Evolutionary conservation across 495 filamentous ascomycete species (phyloP).

Genomic region (Penicillium macrosclerotiorum): DNA sequence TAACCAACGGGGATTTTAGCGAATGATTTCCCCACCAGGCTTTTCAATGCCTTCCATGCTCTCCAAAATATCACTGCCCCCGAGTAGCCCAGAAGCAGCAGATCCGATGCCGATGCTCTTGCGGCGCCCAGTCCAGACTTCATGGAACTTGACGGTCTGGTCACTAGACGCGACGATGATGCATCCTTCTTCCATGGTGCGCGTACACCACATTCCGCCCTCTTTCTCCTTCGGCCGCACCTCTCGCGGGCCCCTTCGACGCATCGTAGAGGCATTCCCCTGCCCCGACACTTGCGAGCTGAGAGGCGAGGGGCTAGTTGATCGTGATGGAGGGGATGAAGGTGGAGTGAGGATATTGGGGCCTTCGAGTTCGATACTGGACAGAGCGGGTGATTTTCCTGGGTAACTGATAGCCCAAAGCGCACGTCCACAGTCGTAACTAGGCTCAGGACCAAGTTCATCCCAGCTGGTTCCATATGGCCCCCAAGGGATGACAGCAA

Average conservation of each 20-base stretch:
- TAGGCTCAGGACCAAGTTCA: slow-evolving; percentile 34
- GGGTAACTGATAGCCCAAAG: slow-evolving; percentile 51
- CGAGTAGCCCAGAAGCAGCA: slow-evolving; percentile 67
- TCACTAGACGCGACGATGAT: slow-evolving; percentile 94
- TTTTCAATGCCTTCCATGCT: slow-evolving; percentile 80
- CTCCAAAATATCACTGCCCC: slow-evolving; percentile 87
- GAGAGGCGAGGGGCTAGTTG: too few relatives aligned
- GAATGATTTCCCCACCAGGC: slow-evolving; percentile 55
- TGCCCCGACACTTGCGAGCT: too few relatives aligned
- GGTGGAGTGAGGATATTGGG: slow-evolving; percentile 11
- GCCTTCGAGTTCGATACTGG: slow-evolving; percentile 4
- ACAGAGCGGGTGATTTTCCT: slow-evolving; percentile 28
- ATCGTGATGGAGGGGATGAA: too few relatives aligned
- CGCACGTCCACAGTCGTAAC: slow-evolving; percentile 38
- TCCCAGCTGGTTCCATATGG: slow-evolving; percentile 77
- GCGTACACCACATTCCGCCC: slow-evolving; percentile 51
- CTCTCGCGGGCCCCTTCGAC: slow-evolving; percentile 3
- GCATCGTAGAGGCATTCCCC: neutral
- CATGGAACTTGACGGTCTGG: slow-evolving; percentile 93
- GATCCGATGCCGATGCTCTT: slow-evolving; percentile 53
- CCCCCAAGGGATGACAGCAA: slow-evolving; percentile 86
- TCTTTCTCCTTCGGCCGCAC: slow-evolving; percentile 44
- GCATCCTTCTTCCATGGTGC: slow-evolving; percentile 79
- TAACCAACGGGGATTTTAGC: too few relatives aligned
- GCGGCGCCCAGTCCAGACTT: slow-evolving; percentile 75